Conservation (phyloP, 495 filamentous ascomycete species). For the Xylaria flabelliformis region DNA sequence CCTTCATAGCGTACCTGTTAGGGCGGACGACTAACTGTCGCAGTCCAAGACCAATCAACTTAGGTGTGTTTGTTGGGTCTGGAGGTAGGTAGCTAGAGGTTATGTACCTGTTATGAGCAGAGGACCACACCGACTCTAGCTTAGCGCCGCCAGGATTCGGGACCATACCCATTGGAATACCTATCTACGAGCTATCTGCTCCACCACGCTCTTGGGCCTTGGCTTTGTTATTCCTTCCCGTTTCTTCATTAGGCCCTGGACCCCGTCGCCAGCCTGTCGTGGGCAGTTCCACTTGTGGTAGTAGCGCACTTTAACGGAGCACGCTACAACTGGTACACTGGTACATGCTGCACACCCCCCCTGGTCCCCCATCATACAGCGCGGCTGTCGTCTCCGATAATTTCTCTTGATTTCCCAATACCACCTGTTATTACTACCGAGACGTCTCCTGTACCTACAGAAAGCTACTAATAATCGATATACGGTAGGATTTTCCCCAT, state of each 20-base stretch:
- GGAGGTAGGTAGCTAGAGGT: neutral
- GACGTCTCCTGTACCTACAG: conserved; percentile 36
- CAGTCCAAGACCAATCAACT: conserved; percentile 10
- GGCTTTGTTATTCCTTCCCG: neutral
- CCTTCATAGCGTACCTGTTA: neutral
- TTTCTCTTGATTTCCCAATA: conserved; percentile 42
- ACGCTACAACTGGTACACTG: neutral
- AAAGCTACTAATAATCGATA: conserved; percentile 19
- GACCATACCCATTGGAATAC: neutral
- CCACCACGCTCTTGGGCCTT: conserved; percentile 8
- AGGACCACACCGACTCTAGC: conserved; percentile 8
- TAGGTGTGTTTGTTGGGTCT: conserved; percentile 7
- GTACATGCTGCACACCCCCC: conserved; percentile 23
- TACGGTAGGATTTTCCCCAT: conserved; percentile 38
- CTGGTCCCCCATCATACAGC: conserved; percentile 38
- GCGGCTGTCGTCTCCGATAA: conserved; percentile 43
- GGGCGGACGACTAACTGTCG: neutral
- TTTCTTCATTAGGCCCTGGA: conserved; percentile 23
- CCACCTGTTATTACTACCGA: conserved; percentile 43
- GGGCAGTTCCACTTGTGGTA: neutral
- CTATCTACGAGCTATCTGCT: conserved; percentile 11
- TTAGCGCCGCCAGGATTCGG: conserved; percentile 1
- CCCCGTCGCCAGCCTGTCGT: conserved; percentile 10
- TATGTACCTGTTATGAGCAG: neutral
- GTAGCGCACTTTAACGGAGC: conserved; percentile 4